phyloP scores from a whole-genome alignment of 2,329 filamentous ascomycete genomes.

The Aspergillus piperis region DNA sequence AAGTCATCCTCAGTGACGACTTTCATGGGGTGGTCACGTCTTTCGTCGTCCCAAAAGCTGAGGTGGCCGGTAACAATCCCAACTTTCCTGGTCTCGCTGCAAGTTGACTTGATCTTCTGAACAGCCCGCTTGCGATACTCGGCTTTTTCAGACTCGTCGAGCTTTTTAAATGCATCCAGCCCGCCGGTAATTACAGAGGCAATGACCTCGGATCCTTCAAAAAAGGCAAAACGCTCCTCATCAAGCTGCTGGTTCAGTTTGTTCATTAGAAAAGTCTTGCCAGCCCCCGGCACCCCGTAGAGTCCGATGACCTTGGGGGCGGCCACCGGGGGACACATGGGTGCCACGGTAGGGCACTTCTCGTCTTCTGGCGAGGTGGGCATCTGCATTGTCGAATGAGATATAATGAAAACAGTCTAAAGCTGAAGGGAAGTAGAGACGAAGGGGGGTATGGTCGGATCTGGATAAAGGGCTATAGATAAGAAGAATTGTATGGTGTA shows the following conservation, averaged over 20 bases:
- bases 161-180: background rate
- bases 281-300: slow-evolving; percentile 4
- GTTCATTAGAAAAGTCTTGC: background rate
- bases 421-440: too few species aligned
- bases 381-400: too few species aligned
- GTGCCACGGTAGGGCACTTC: too few species aligned
- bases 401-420: too few species aligned
- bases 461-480: too few species aligned
- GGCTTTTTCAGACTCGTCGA: background rate
- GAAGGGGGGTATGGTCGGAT: too few species aligned
- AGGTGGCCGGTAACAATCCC: slow-evolving; percentile 59
- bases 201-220: slow-evolving; percentile 1
- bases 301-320: slow-evolving; percentile 1
- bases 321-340: too few species aligned
- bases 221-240: background rate
- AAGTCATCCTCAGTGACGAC: slow-evolving; percentile 39
- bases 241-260: slow-evolving; percentile 5
- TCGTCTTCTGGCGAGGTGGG: too few species aligned
- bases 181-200: background rate
- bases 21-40: too few species aligned
- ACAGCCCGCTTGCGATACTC: background rate
- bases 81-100: slow-evolving; percentile 1
- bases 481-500: too few species aligned
- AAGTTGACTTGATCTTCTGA: background rate
- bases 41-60: slow-evolving; percentile 53